Evolutionary conservation across 495 filamentous ascomycete genomes (phyloP).

Genomic region (Aeminium ludgeri): DNA sequence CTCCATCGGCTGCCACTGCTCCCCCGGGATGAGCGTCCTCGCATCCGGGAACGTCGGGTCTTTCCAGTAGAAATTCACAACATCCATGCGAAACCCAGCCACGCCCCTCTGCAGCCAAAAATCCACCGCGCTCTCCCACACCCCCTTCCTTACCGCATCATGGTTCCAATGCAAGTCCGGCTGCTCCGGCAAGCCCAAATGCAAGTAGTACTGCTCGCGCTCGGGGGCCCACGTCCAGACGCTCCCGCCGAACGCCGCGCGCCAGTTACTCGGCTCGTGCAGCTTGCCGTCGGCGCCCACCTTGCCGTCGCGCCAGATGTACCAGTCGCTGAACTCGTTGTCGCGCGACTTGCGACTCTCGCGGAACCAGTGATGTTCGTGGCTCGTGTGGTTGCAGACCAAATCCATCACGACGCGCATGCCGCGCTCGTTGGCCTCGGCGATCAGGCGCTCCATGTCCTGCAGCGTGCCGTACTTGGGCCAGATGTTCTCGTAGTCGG

Average conservation of each 20-base stretch:
- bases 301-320: conserved; percentile 22
- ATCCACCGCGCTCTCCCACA: conserved; percentile 19
- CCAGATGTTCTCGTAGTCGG: conserved; percentile 18
- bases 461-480: conserved; percentile 17
- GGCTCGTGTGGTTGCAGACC: conserved; percentile 22
- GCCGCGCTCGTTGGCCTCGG: conserved; percentile 11
- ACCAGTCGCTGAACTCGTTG: conserved; percentile 21
- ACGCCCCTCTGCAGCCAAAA: conserved; percentile 24
- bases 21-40: conserved; percentile 14
- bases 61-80: conserved; percentile 23
- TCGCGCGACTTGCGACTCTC: conserved; percentile 17
- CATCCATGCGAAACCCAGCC: conserved; percentile 25
- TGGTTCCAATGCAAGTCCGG: conserved; percentile 27
- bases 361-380: conserved; percentile 21
- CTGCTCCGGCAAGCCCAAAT: conserved; percentile 20
- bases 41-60: conserved; percentile 18
- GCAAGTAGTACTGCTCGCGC: conserved; percentile 25
- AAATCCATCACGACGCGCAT: conserved; percentile 21
- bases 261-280: conserved; percentile 23
- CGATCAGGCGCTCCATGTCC: conserved; percentile 18
- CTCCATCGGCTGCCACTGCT: conserved; percentile 12
- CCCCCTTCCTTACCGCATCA: conserved; percentile 10
- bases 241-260: conserved; percentile 15
- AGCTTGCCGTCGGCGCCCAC: conserved; percentile 18
- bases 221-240: conserved; percentile 22